Percentiles rank a stretch among this genome's conserved stretches.
Conservation (phyloP, 208 protist genomes). For the Strigomonas oncopelti region DNA sequence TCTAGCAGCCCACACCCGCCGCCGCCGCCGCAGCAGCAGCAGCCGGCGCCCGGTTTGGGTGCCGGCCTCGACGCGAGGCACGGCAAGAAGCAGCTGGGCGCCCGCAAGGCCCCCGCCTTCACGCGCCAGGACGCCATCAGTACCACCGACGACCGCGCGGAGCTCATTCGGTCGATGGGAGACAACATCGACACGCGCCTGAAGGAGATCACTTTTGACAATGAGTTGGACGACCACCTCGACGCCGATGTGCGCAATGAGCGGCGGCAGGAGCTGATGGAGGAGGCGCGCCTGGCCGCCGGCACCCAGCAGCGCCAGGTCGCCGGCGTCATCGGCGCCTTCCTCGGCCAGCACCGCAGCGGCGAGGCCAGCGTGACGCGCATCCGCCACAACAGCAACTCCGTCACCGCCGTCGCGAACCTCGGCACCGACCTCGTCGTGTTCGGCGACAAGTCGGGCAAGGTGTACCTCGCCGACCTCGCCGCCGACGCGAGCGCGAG, state of each 20-base stretch:
- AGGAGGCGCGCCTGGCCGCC: constrained; percentile 73
- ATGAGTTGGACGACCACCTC: constrained; percentile 76
- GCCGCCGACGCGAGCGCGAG: constrained; percentile 14
- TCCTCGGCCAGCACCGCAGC: constrained; percentile 22
- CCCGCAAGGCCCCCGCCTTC: constrained; percentile 12
- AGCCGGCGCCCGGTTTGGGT: neutral
- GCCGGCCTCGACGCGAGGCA: neutral
- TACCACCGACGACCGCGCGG: constrained; percentile 22
- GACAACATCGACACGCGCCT: constrained; percentile 84
- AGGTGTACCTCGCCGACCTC: constrained; percentile 65
- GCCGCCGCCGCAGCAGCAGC: neutral
- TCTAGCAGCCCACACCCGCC: constrained; percentile 4
- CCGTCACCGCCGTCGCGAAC: constrained; percentile 71
- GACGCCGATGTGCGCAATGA: constrained; percentile 78
- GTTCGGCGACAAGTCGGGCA: constrained; percentile 84
- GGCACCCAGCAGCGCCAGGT: constrained; percentile 71
- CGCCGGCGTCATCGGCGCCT: constrained; percentile 34
- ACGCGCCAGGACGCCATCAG: constrained; percentile 24
- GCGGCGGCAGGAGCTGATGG: constrained; percentile 54
- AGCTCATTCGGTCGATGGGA: constrained; percentile 60
- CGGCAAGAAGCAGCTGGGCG: neutral
- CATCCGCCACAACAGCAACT: constrained; percentile 83
- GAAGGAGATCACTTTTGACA: constrained; percentile 63
- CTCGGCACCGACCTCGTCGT: constrained; percentile 63
- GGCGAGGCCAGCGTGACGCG: constrained; percentile 19